A percentile compares a stretch with the other conserved stretches of the same genome.
Evolutionary conservation across 495 filamentous ascomycete genomes (phyloP).

Genomic region (Xylaria grammica): DNA sequence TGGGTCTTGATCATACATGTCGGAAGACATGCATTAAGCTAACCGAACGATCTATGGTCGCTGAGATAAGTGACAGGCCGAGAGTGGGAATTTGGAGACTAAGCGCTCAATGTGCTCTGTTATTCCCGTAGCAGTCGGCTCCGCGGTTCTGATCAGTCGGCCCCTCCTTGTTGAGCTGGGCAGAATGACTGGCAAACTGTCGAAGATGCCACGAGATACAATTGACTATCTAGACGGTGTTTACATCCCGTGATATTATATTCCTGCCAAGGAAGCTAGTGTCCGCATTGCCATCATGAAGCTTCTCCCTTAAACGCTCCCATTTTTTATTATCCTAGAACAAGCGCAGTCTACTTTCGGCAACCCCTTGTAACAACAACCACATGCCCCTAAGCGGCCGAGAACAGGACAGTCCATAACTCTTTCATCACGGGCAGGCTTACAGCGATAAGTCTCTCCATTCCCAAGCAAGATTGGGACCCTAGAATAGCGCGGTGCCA

Average conservation of each 20-base stretch:
- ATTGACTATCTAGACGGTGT: slow-evolving; percentile 14
- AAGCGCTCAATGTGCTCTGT: slow-evolving; percentile 6
- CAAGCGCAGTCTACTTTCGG: background rate
- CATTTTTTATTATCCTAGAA: background rate
- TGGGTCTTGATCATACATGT: slow-evolving; percentile 13
- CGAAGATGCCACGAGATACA: slow-evolving; percentile 16
- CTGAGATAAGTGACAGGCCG: slow-evolving; percentile 33
- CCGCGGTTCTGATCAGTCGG: slow-evolving; percentile 15
- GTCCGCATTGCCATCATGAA: background rate
- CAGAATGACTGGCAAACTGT: slow-evolving; percentile 19
- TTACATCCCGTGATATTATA: background rate
- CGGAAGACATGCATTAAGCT: slow-evolving; percentile 1
- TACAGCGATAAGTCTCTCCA: background rate
- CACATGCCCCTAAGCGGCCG: background rate
- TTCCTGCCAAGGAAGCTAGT: background rate
- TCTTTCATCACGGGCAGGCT: too few relatives aligned
- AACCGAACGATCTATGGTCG: slow-evolving; percentile 19
- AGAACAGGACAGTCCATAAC: background rate
- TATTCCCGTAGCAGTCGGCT: slow-evolving; percentile 11
- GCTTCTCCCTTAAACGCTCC: background rate
- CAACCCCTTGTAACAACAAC: background rate
- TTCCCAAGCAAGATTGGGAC: too few relatives aligned
- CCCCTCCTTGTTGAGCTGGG: slow-evolving; percentile 27
- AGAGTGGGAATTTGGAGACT: slow-evolving; percentile 22
- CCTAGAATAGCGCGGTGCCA: background rate